Conservation (phyloP, 2,329 filamentous ascomycete genomes). For the Endothia cerciana region DNA sequence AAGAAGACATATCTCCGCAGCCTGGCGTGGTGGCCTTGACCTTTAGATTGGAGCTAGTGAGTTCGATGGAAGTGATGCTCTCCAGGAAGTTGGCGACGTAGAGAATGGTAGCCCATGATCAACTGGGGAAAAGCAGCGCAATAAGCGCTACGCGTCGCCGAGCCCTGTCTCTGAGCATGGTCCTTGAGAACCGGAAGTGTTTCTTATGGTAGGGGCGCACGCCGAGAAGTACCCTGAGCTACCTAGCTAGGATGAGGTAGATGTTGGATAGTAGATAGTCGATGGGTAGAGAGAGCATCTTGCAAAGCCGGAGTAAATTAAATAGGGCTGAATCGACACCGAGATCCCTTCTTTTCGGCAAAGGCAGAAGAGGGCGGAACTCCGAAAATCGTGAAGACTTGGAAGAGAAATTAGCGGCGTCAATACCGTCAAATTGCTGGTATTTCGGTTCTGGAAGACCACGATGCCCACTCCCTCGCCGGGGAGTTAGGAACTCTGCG, state of each 20-base stretch:
- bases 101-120: constrained; percentile 45
- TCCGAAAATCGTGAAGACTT: background rate
- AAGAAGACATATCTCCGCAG: constrained; percentile 61
- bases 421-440: background rate
- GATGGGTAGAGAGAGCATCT: background rate
- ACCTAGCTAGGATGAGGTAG: background rate
- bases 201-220: background rate
- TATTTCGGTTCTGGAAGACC: background rate
- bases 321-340: background rate
- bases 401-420: background rate
- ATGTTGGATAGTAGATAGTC: constrained; percentile 3
- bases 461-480: background rate
- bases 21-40: constrained; percentile 46
- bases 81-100: constrained; percentile 55
- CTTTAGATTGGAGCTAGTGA: constrained; percentile 45
- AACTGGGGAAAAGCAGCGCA: constrained; percentile 34
- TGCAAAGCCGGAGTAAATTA: background rate
- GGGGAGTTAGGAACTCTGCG: background rate
- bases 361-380: background rate
- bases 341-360: background rate
- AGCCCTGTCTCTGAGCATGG: constrained; percentile 29
- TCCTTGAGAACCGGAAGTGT: background rate
- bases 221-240: constrained; percentile 2
- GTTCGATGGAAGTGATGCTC: constrained; percentile 51
- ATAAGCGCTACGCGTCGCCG: constrained; percentile 28